These are phyloP conservation scores for Penicillium parvum DNA, from an alignment of 495 filamentous ascomycete genomes.

Conservation along the genomic window DNA sequence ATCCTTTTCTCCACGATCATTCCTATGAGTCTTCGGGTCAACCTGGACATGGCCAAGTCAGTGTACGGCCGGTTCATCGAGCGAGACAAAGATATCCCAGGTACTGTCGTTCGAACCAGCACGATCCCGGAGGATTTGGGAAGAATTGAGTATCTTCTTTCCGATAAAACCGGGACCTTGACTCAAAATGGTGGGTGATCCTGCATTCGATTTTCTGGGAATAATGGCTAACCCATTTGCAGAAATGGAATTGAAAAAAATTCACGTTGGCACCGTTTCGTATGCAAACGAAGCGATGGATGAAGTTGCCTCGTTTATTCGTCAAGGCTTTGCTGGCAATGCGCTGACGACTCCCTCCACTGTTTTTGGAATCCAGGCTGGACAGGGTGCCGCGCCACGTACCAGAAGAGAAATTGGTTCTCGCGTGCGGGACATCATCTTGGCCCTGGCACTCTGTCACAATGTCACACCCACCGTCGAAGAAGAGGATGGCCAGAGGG, in stretches of 20 bases:
- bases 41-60: constrained; percentile 93
- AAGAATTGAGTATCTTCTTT: constrained; percentile 91
- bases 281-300: constrained; percentile 99
- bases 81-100: constrained; percentile 79
- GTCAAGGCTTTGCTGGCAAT: constrained; percentile 66
- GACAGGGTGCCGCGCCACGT: constrained; percentile 61
- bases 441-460: constrained; percentile 91
- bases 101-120: constrained; percentile 89
- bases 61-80: constrained; percentile 97
- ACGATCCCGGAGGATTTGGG: constrained; percentile 97
- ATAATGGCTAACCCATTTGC: constrained; percentile 6
- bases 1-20: constrained; percentile 99
- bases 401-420: constrained; percentile 90
- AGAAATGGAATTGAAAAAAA: constrained; percentile 98
- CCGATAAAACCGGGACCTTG: constrained; percentile 95
- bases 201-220: constrained; percentile 1
- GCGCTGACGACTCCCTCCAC: constrained; percentile 71
- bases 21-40: constrained; percentile 92
- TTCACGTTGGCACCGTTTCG: constrained; percentile 95
- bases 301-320: constrained; percentile 81
- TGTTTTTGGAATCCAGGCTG: constrained; percentile 51
- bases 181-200: constrained; percentile 72
- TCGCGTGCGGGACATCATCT: constrained; percentile 81
- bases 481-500: constrained; percentile 68
- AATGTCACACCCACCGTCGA: constrained; percentile 94